Conservation (phyloP, 139 green algal species). For the Monoraphidium neglectum region DNA sequence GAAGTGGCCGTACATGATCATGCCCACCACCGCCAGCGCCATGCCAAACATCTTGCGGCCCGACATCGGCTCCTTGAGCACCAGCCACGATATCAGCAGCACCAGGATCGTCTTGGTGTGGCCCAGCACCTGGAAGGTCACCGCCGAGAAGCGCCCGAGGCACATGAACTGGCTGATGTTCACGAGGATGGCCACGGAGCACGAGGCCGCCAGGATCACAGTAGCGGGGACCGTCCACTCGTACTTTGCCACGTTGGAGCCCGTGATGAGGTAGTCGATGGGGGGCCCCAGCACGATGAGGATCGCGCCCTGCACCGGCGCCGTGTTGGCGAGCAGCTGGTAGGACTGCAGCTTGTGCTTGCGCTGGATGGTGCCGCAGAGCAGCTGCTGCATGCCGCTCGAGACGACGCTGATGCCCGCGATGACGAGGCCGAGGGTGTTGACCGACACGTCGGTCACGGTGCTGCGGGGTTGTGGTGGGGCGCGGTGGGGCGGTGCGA, state of each 20-base stretch:
- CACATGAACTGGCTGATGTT: slow-evolving; percentile 95
- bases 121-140: slow-evolving; percentile 93
- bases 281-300: slow-evolving; percentile 77
- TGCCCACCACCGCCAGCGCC: slow-evolving; percentile 74
- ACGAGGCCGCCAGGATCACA: slow-evolving; percentile 66
- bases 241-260: slow-evolving; percentile 68
- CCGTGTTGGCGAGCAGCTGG: slow-evolving; percentile 87
- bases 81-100: slow-evolving; percentile 75
- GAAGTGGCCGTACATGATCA: slow-evolving; percentile 76
- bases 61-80: slow-evolving; percentile 71
- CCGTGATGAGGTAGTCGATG: slow-evolving; percentile 68
- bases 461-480: slow-evolving; percentile 55
- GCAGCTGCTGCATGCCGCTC: slow-evolving; percentile 91
- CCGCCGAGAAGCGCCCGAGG: slow-evolving; percentile 89
- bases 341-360: slow-evolving; percentile 75
- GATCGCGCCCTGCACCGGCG: slow-evolving; percentile 75
- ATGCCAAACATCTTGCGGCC: slow-evolving; percentile 71
- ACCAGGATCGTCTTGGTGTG: slow-evolving; percentile 88
- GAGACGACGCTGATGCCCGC: slow-evolving; percentile 81
- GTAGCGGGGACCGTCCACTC: slow-evolving; percentile 45
- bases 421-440: slow-evolving; percentile 69
- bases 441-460: slow-evolving; percentile 77
- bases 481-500: too few species aligned
- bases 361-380: slow-evolving; percentile 86
- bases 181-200: slow-evolving; percentile 77